phyloP scores from a whole-genome alignment of 2,329 filamentous ascomycete species.

The Colletotrichum viniferum region DNA sequence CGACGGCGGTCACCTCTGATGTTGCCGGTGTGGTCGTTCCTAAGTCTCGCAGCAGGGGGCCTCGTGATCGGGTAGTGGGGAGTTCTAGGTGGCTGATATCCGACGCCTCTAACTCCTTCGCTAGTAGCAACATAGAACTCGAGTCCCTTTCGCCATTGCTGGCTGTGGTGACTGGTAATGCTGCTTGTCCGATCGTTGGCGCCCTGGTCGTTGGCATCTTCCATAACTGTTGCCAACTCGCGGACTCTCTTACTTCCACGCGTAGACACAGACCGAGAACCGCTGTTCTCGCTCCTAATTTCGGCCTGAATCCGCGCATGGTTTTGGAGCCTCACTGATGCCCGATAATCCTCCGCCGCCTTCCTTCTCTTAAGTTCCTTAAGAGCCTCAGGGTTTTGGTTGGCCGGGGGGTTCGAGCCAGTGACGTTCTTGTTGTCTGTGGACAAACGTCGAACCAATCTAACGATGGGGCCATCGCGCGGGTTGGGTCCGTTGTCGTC shows the following conservation, averaged over 20 bases:
- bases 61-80: background rate
- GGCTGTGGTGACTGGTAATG: background rate
- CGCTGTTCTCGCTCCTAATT: constrained; percentile 3
- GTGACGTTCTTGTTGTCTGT: constrained; percentile 41
- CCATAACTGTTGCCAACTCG: constrained; percentile 13
- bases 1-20: background rate
- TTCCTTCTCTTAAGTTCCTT: background rate
- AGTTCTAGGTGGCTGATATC: background rate
- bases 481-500: constrained; percentile 26
- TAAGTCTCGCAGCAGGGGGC: background rate
- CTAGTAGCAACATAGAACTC: background rate
- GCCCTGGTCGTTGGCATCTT: background rate
- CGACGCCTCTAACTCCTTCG: background rate
- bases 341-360: background rate
- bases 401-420: background rate
- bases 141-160: background rate
- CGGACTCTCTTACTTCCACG: constrained; percentile 8
- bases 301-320: constrained; percentile 4
- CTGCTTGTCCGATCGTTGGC: background rate
- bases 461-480: constrained; percentile 47
- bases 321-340: background rate
- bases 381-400: background rate
- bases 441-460: constrained; percentile 50
- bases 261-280: constrained; percentile 10
- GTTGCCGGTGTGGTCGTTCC: background rate